Conservation (phyloP, 305 asterid genomes). For the Lippia alba region DNA sequence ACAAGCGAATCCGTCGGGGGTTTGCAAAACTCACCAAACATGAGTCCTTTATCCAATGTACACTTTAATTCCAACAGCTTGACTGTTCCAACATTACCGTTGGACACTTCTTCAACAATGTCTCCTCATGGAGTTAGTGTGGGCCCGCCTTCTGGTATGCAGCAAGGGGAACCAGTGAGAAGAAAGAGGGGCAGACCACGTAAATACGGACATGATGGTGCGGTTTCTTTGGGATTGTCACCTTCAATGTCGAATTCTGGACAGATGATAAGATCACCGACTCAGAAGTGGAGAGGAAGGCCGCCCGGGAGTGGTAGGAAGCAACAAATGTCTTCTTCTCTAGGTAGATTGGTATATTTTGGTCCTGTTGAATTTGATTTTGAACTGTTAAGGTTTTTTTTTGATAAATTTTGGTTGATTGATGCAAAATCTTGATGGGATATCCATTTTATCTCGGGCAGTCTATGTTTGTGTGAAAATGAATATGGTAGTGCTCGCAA, state of each 20-base stretch:
- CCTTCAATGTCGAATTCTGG: constrained; percentile 56
- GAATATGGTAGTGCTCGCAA: no score
- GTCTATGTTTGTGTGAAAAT: no score
- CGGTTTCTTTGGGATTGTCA: constrained; percentile 52
- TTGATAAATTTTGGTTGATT: not conserved
- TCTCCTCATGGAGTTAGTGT: constrained; percentile 52
- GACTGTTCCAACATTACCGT: constrained; percentile 49
- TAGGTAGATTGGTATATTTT: constrained; percentile 43
- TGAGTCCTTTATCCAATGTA: constrained; percentile 56
- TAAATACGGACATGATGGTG: constrained; percentile 72
- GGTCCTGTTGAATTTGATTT: constrained; percentile 1
- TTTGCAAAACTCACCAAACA: constrained; percentile 58
- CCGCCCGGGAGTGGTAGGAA: constrained; percentile 64
- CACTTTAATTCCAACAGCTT: constrained; percentile 60
- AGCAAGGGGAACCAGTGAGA: constrained; percentile 70
- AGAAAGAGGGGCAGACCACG: constrained; percentile 86
- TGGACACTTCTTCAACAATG: constrained; percentile 62
- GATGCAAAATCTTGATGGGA: constrained; percentile 23
- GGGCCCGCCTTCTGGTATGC: constrained; percentile 58
- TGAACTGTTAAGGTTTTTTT: not conserved
- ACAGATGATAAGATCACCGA: constrained; percentile 37
- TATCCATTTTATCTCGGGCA: no score
- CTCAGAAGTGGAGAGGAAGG: constrained; percentile 74
- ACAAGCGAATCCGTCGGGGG: constrained; percentile 51
- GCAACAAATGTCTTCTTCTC: constrained; percentile 45